Percentiles rank a stretch among this genome's conserved stretches.
Conservation (phyloP, 495 filamentous ascomycete genomes). For the Penicillium cataractarum region DNA sequence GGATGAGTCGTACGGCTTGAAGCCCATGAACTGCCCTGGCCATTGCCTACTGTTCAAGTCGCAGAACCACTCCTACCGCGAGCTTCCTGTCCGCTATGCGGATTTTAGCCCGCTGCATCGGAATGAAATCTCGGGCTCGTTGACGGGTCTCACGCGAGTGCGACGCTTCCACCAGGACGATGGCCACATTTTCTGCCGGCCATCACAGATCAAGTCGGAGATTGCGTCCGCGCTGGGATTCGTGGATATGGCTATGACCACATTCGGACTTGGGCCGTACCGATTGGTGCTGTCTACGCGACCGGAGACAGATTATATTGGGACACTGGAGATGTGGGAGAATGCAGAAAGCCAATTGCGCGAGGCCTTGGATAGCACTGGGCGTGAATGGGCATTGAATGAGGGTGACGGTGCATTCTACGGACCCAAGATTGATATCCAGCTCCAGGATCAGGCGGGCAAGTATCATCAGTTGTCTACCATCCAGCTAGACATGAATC, state of each 20-base stretch:
- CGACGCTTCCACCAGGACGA: conserved; percentile 96
- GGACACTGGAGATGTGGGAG: conserved; percentile 78
- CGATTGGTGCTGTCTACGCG: conserved; percentile 80
- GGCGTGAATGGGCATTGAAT: conserved; percentile 70
- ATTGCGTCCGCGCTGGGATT: conserved; percentile 80
- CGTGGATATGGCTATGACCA: conserved; percentile 74
- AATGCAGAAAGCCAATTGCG: conserved; percentile 75
- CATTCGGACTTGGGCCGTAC: conserved; percentile 74
- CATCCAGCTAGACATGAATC: conserved; percentile 91
- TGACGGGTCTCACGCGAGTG: conserved; percentile 86
- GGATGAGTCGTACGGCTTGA: conserved; percentile 83
- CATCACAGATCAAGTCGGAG: conserved; percentile 78
- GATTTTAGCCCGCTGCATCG: conserved; percentile 92
- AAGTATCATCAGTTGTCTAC: conserved; percentile 93
- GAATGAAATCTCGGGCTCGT: conserved; percentile 83
- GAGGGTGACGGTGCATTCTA: conserved; percentile 92
- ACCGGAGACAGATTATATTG: conserved; percentile 76
- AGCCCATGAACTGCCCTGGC: conserved; percentile 97
- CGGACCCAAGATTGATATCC: conserved; percentile 93
- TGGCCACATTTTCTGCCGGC: conserved; percentile 92
- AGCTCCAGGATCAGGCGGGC: conserved; percentile 78
- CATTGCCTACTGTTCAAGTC: conserved; percentile 87
- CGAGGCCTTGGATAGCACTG: conserved; percentile 66
- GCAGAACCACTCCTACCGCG: conserved; percentile 72
- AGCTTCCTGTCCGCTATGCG: conserved; percentile 87